A percentile compares a stretch with the other conserved stretches of the same genome.
phyloP scores from a whole-genome alignment of 2,329 filamentous ascomycete species.

The Ophiostoma ips region DNA sequence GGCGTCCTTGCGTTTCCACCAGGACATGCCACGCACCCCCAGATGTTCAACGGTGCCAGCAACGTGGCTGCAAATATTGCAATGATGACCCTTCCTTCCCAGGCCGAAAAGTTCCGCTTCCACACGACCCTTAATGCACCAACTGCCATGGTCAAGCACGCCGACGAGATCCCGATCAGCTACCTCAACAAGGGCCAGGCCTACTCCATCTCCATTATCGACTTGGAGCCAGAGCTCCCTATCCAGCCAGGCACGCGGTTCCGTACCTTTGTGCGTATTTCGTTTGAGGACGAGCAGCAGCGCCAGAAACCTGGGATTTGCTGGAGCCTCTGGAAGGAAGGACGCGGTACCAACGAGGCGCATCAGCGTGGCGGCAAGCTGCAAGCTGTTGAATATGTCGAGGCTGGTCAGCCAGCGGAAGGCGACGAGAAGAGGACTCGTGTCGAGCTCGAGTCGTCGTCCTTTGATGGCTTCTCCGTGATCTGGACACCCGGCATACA shows the following conservation, averaged over 20 bases:
- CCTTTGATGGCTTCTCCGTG: slow-evolving; percentile 89
- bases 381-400: slow-evolving; percentile 90
- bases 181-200: slow-evolving; percentile 97
- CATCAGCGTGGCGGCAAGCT: slow-evolving; percentile 86
- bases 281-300: slow-evolving; percentile 93
- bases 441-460: slow-evolving; percentile 59
- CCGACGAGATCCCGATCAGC: slow-evolving; percentile 88
- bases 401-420: slow-evolving; percentile 43
- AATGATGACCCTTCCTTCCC: slow-evolving; percentile 35
- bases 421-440: slow-evolving; percentile 53
- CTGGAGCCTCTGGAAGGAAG: slow-evolving; percentile 86
- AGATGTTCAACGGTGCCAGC: slow-evolving; percentile 1
- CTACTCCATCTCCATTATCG: slow-evolving; percentile 73
- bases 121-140: slow-evolving; percentile 83
- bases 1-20: slow-evolving; percentile 6
- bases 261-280: slow-evolving; percentile 84
- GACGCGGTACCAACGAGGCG: slow-evolving; percentile 85
- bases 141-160: slow-evolving; percentile 86
- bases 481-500: slow-evolving; percentile 67
- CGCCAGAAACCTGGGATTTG: slow-evolving; percentile 57
- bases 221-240: slow-evolving; percentile 52
- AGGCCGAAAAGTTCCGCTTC: slow-evolving; percentile 68
- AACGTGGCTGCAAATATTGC: slow-evolving; percentile 18
- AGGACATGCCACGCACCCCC: slow-evolving; percentile 5
- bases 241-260: slow-evolving; percentile 54